phyloP scores from a whole-genome alignment of 805 yeast genomes.

The Cyberlindnera amylophila region DNA sequence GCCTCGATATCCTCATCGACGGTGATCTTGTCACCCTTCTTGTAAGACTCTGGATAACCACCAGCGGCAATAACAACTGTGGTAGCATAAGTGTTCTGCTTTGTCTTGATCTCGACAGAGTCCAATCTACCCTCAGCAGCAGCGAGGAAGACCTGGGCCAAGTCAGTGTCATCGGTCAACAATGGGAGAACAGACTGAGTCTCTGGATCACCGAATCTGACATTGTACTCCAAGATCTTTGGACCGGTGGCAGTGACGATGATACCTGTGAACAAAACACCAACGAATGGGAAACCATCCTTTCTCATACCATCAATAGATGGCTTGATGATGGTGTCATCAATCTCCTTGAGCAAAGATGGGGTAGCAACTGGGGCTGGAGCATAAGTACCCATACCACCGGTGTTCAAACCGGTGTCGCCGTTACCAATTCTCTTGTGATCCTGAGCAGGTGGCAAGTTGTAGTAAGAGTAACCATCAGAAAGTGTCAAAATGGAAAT shows the following conservation, averaged over 20 bases:
- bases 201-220: constrained; percentile 98
- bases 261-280: constrained; percentile 91
- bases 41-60: constrained; percentile 89
- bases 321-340: constrained; percentile 76
- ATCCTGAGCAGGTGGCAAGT: constrained; percentile 96
- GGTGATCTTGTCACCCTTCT: constrained; percentile 81
- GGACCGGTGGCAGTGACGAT: constrained; percentile 89
- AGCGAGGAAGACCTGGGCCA: constrained; percentile 89
- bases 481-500: constrained; percentile 85
- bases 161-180: constrained; percentile 77
- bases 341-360: constrained; percentile 62
- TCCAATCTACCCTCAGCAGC: constrained; percentile 94
- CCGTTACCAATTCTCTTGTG: constrained; percentile 94
- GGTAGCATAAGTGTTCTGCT: constrained; percentile 61
- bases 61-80: constrained; percentile 97
- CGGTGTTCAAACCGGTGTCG: constrained; percentile 93
- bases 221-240: constrained; percentile 93
- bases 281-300: constrained; percentile 94
- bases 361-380: constrained; percentile 96
- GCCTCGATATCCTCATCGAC: constrained; percentile 50
- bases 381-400: constrained; percentile 99
- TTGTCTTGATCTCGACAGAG: constrained; percentile 59
- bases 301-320: constrained; percentile 94
- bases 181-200: constrained; percentile 94
- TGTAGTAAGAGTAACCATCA: constrained; percentile 89